Evolutionary conservation across 805 yeast species (phyloP).

Genomic region (Kodamaea hsintzibuensis): DNA sequence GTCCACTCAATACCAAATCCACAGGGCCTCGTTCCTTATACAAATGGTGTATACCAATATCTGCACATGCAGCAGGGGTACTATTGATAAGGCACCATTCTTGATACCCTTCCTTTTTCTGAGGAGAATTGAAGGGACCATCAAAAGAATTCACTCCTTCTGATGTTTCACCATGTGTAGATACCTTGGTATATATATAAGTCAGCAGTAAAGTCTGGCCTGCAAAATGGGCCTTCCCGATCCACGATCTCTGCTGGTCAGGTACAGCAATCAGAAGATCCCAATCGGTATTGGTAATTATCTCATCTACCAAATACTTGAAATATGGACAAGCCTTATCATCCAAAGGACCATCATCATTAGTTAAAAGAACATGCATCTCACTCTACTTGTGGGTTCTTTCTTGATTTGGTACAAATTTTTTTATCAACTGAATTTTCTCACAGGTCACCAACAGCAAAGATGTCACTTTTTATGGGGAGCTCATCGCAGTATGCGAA

Average conservation of each 20-base stretch:
- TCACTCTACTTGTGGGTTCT: not conserved
- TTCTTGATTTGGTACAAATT: not conserved
- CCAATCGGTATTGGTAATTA: slow-evolving; percentile 73
- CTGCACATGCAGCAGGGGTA: slow-evolving; percentile 95
- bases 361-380: slow-evolving; percentile 67
- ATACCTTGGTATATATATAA: slow-evolving; percentile 56
- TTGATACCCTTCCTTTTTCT: slow-evolving; percentile 45
- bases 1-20: slow-evolving; percentile 91
- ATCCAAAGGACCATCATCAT: slow-evolving; percentile 95
- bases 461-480: slow-evolving; percentile 67
- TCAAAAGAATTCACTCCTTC: slow-evolving; percentile 42
- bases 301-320: slow-evolving; percentile 73
- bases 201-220: slow-evolving; percentile 62
- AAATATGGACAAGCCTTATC: slow-evolving; percentile 81
- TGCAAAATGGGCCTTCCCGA: slow-evolving; percentile 95
- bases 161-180: slow-evolving; percentile 30
- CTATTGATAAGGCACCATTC: slow-evolving; percentile 91
- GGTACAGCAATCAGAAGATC: slow-evolving; percentile 83
- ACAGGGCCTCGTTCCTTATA: slow-evolving; percentile 52
- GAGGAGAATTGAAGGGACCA: slow-evolving; percentile 68
- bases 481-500: slow-evolving; percentile 40
- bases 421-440: not conserved
- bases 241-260: slow-evolving; percentile 88
- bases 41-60: slow-evolving; percentile 80
- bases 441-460: not conserved